Conservation (phyloP, 495 filamentous ascomycete species). For the Aspergillus mulundensis region DNA sequence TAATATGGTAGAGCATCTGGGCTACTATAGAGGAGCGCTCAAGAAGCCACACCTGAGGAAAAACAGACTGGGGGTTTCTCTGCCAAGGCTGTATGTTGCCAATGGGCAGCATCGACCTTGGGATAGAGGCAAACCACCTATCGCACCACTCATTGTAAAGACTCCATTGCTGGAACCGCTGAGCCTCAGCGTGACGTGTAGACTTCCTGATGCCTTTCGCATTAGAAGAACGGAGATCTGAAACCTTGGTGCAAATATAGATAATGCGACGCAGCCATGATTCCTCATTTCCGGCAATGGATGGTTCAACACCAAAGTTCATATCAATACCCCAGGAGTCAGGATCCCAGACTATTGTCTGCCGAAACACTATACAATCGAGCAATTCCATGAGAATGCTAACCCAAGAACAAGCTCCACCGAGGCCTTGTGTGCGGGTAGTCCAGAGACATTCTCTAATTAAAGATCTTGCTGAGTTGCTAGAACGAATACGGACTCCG, state of each 20-base stretch:
- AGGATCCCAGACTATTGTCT: constrained; percentile 85
- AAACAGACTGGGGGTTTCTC: constrained; percentile 64
- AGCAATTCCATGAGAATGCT: constrained; percentile 89
- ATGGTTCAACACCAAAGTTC: constrained; percentile 53
- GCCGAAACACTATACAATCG: constrained; percentile 81
- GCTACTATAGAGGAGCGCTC: constrained; percentile 77
- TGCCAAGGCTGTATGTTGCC: constrained; percentile 68
- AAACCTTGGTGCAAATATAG: constrained; percentile 84
- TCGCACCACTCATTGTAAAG: constrained; percentile 70
- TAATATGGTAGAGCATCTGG: constrained; percentile 87
- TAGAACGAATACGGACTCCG: constrained; percentile 83
- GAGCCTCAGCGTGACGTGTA: constrained; percentile 55
- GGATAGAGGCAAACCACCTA: constrained; percentile 71
- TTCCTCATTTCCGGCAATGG: constrained; percentile 59
- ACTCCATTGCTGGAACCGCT: constrained; percentile 72
- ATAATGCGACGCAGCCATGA: constrained; percentile 89
- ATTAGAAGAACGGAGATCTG: constrained; percentile 67
- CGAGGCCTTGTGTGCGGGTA: constrained; percentile 72
- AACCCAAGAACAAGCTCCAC: constrained; percentile 90
- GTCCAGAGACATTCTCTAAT: constrained; percentile 92
- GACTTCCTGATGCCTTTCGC: constrained; percentile 51
- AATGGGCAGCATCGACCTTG: constrained; percentile 83
- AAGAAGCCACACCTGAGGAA: constrained; percentile 87
- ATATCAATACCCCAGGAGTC: constrained; percentile 90
- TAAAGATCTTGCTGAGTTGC: constrained; percentile 52